Percentiles rank a stretch among this genome's conserved stretches.
Evolutionary conservation across 2,329 filamentous ascomycete species (phyloP).

Genomic region (Penicillium decumbens): DNA sequence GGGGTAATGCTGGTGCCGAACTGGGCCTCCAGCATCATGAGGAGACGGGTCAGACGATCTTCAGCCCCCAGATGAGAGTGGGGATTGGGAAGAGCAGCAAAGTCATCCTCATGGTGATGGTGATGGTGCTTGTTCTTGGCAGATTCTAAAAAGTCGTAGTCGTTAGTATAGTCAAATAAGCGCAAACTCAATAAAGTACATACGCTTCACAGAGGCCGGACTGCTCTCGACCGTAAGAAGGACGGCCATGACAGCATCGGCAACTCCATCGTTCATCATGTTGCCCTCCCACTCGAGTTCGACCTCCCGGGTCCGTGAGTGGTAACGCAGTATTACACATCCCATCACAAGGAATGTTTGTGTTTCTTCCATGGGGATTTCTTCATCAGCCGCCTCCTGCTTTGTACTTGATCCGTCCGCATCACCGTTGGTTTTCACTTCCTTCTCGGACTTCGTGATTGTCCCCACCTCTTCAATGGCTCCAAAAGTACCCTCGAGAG

Average conservation of each 20-base stretch:
- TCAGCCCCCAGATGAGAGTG: slow-evolving; percentile 67
- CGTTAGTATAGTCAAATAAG: slow-evolving; percentile 15
- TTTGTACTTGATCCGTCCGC: slow-evolving; percentile 35
- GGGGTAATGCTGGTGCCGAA: slow-evolving; percentile 84
- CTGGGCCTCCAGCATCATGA: slow-evolving; percentile 95
- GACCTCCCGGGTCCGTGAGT: slow-evolving; percentile 66
- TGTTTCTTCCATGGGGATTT: slow-evolving; percentile 36
- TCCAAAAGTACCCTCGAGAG: slow-evolving; percentile 89
- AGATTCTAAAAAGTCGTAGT: slow-evolving; percentile 42
- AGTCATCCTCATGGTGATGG: slow-evolving; percentile 37
- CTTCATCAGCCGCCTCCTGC: slow-evolving; percentile 44
- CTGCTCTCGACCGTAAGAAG: slow-evolving; percentile 89
- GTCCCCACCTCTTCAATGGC: slow-evolving; percentile 59
- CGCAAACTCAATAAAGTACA: slow-evolving; percentile 31
- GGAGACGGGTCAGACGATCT: slow-evolving; percentile 76
- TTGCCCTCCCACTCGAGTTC: slow-evolving; percentile 98
- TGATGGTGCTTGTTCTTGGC: slow-evolving; percentile 58
- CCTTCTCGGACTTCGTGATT: slow-evolving; percentile 16
- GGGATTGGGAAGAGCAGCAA: slow-evolving; percentile 57
- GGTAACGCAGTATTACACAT: slow-evolving; percentile 76
- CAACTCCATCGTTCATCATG: slow-evolving; percentile 93
- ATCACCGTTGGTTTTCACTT: slow-evolving; percentile 31
- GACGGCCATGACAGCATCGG: slow-evolving; percentile 93
- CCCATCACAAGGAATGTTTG: slow-evolving; percentile 72
- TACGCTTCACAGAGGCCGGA: slow-evolving; percentile 88